These are phyloP conservation scores for Phytopythium delawarense DNA, from an alignment of 352 stramenopile species.

Conservation along the genomic window DNA sequence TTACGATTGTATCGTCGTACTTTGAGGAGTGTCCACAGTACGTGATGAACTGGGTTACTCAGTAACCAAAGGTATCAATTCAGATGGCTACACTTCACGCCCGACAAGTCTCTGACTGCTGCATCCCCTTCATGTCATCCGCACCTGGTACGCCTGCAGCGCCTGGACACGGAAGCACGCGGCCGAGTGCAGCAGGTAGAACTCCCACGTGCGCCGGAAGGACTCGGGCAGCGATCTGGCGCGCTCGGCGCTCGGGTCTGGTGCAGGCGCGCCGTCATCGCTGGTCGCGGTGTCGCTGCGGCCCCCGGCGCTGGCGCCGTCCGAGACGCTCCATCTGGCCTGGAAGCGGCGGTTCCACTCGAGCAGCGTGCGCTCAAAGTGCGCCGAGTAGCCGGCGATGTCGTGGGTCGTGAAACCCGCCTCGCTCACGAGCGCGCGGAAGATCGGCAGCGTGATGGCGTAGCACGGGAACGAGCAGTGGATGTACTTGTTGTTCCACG, in stretches of 20 bases:
- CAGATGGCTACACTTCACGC: too few relatives aligned
- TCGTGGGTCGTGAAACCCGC: conserved; percentile 65
- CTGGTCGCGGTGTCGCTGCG: conserved; percentile 4
- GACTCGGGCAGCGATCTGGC: conserved; percentile 54
- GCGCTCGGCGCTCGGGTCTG: conserved; percentile 1
- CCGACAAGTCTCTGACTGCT: too few relatives aligned
- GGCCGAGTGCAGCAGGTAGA: conserved; percentile 85
- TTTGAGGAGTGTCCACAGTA: background rate
- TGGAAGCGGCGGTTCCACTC: conserved; percentile 84
- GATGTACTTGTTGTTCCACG: conserved; percentile 86
- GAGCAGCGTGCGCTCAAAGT: conserved; percentile 84
- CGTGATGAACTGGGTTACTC: background rate
- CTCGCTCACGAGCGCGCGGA: conserved; percentile 38
- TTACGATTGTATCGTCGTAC: background rate
- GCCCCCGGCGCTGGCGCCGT: conserved; percentile 1
- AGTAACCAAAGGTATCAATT: background rate
- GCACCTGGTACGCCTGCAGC: conserved; percentile 69
- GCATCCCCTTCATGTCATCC: conserved; percentile 25
- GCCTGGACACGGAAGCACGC: conserved; percentile 73
- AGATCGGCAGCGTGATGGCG: conserved; percentile 42
- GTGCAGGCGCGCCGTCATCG: background rate
- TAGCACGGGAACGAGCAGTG: conserved; percentile 58
- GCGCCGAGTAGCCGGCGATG: conserved; percentile 59
- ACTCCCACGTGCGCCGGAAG: conserved; percentile 86
- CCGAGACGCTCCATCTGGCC: conserved; percentile 27